Base-by-base conservation (phyloP, 768 basidiomycete genomes). In the Mycena haematopus region DNA sequence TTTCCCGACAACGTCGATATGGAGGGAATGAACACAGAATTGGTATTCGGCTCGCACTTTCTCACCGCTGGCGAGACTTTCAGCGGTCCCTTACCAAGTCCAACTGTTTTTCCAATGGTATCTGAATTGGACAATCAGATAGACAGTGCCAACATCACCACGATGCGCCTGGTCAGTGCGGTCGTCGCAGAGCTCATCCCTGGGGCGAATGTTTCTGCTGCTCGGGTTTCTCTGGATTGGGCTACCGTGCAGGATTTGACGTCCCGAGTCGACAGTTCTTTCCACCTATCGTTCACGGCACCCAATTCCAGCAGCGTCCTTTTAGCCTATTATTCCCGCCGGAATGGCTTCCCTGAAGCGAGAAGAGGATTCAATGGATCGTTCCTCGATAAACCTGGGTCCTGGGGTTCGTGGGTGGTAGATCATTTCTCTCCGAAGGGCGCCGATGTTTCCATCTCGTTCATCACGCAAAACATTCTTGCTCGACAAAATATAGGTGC, bases 21-120 rank as follows among this genome's bases (percentile, higher is more conserved):
- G 66, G 58, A 63, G 19, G 66, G 66, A 8, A 63, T 67, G 62
- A 63, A 63, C 60, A 67, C 66, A 11, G 66, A 67, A 25, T 58
- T 67, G 5, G 66, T 67, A 1, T 67, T 64, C n/a, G 66, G 66
- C 17, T 57, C 66, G 25, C 58, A 57, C 54, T 67, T 67, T 27
- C 21, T 67, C 8, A n/a, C 24, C 15, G 17, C 66, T 19, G 62
- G 58, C 17, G 55, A 67, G 33, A 35, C 27, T 3, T 67, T 63
- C 45, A 42, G 29, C 25, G 66, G 62, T 9, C 35, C 58, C 19
- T 35, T 67, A 19, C 66, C 66, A 1, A 52, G 22, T 38, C 66
- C 66, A 1, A 55, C 54, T 9, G 52, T 64, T 33, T 63, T 67
- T 25, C 66, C 66, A 3, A 53, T 53, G 31, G 44, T 67, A n/a